Evolutionary conservation across 2,329 filamentous ascomycete species (phyloP).

Genomic region (Arthroderma sp.): DNA sequence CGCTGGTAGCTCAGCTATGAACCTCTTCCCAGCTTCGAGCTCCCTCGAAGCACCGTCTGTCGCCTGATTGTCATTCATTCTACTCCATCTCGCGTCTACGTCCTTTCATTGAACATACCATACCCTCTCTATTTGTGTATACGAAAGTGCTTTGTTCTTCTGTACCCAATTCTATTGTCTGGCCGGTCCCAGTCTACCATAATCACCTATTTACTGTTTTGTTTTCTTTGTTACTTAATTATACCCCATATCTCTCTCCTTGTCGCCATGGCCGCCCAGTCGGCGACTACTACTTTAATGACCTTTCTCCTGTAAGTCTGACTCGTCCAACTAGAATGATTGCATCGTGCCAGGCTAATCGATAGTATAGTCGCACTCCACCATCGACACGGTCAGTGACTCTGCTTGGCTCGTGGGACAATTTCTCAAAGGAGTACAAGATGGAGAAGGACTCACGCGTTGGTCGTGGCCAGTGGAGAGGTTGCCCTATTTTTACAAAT

Average conservation of each 20-base stretch:
- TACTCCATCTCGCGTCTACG: background rate
- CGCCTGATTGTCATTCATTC: too few relatives aligned
- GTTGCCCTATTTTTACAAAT: constrained; percentile 73
- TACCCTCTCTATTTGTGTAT: background rate
- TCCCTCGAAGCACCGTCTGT: too few relatives aligned
- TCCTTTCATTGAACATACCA: background rate
- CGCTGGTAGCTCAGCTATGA: too few relatives aligned
- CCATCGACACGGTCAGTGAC: constrained; percentile 48
- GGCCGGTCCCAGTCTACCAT: background rate
- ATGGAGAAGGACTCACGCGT: constrained; percentile 71
- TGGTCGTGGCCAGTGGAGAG: constrained; percentile 67
- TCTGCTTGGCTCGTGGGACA: constrained; percentile 89
- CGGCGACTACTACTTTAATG: constrained; percentile 17
- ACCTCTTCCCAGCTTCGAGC: too few relatives aligned
- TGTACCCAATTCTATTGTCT: background rate
- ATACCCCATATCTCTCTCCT: too few relatives aligned
- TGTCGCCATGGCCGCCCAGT: constrained; percentile 11
- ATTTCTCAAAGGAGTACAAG: constrained; percentile 64
- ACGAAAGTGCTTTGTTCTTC: background rate
- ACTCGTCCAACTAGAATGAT: background rate
- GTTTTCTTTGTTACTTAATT: background rate
- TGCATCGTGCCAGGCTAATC: constrained; percentile 11
- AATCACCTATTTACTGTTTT: background rate
- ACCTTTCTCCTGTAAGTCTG: constrained; percentile 20
- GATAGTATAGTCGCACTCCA: constrained; percentile 20